These are phyloP conservation scores for Candida pini DNA, from an alignment of 805 yeast genomes.

Conservation along the genomic window DNA sequence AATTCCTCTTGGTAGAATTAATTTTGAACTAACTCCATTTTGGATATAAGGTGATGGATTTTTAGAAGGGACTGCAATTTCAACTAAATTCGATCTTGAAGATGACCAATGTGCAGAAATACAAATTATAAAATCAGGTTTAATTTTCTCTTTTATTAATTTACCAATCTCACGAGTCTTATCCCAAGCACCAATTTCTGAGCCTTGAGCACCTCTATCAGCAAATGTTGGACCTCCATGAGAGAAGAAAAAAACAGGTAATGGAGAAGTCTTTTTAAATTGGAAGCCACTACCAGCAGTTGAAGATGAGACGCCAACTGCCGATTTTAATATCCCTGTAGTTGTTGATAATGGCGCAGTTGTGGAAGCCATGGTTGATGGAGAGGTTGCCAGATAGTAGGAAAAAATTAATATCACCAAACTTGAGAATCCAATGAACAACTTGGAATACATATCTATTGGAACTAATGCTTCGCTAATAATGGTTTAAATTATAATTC, in stretches of 20 bases:
- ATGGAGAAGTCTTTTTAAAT: constrained; percentile 14
- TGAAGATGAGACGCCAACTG: background rate
- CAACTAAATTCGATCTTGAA: constrained; percentile 33
- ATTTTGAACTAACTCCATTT: constrained; percentile 6
- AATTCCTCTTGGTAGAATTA: constrained; percentile 17
- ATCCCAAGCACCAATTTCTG: constrained; percentile 56
- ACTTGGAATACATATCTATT: too few relatives aligned
- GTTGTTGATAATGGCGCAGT: too few relatives aligned
- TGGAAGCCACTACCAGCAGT: background rate
- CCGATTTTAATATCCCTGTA: too few relatives aligned
- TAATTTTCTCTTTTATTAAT: constrained; percentile 39
- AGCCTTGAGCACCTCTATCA: constrained; percentile 46
- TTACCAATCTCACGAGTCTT: constrained; percentile 45
- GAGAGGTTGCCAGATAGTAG: too few relatives aligned
- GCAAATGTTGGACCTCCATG: constrained; percentile 84
- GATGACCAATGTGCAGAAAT: constrained; percentile 82
- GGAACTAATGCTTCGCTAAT: too few relatives aligned
- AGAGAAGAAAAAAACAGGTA: constrained; percentile 64
- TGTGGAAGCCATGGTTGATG: constrained; percentile 1
- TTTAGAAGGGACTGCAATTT: constrained; percentile 39
- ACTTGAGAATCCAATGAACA: too few relatives aligned
- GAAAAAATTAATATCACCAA: too few relatives aligned
- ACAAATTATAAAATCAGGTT: constrained; percentile 62
- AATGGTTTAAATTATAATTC: too few relatives aligned
- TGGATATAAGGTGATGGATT: constrained; percentile 1